Percentiles rank a stretch among this genome's conserved stretches.
phyloP scores from a whole-genome alignment of 2,329 filamentous ascomycete species.

The Ceratocystis smalleyi region DNA sequence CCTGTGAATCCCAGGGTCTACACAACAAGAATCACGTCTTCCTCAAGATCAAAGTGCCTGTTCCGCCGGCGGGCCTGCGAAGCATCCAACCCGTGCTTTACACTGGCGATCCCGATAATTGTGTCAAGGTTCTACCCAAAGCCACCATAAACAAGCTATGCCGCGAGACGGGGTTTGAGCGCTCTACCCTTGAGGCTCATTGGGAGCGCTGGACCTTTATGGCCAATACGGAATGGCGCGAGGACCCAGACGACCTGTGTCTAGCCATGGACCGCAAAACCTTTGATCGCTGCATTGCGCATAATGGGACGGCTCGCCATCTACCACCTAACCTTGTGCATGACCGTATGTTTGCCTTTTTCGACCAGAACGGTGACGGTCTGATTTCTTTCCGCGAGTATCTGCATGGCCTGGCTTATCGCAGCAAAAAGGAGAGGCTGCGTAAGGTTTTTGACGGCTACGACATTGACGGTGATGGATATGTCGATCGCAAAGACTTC shows the following conservation, averaged over 20 bases:
- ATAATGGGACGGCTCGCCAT: constrained; percentile 63
- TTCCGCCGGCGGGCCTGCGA: constrained; percentile 66
- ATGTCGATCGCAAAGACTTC: constrained; percentile 71
- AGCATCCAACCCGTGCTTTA: constrained; percentile 77
- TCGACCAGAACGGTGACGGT: constrained; percentile 78
- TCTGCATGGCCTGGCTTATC: constrained; percentile 60
- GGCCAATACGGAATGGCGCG: constrained; percentile 68
- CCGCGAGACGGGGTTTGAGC: constrained; percentile 62
- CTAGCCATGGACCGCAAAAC: constrained; percentile 84
- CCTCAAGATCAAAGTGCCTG: constrained; percentile 85
- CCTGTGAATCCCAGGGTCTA: constrained; percentile 63
- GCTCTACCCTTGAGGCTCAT: constrained; percentile 75
- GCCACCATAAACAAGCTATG: constrained; percentile 52
- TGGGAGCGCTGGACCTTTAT: constrained; percentile 97
- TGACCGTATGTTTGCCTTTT: constrained; percentile 92
- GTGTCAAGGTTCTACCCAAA: constrained; percentile 50
- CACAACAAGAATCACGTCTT: constrained; percentile 90
- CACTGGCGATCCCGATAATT: constrained; percentile 65
- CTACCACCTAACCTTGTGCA: constrained; percentile 78
- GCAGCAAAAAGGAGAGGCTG: constrained; percentile 53
- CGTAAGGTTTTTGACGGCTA: constrained; percentile 72
- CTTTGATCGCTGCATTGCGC: constrained; percentile 81
- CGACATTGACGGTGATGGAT: constrained; percentile 79
- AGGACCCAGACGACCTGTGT: constrained; percentile 61
- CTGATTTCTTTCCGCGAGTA: constrained; percentile 90